phyloP scores from a whole-genome alignment of 768 basidiomycete genomes.

The Leccinum uliginosum region DNA sequence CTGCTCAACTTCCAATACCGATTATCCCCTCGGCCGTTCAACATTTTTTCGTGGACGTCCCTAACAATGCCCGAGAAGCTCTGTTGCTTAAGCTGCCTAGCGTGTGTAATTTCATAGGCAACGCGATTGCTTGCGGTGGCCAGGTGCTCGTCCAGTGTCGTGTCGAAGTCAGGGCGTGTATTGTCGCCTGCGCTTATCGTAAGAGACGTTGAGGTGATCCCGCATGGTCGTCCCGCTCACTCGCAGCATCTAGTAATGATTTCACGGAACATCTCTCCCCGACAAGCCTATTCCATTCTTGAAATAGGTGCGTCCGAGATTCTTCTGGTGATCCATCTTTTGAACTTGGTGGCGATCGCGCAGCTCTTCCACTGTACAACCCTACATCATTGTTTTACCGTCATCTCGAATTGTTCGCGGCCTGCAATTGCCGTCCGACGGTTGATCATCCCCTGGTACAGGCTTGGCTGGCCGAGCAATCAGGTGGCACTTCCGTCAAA shows the following conservation, averaged over 20 bases:
- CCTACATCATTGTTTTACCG: slow-evolving; percentile 43
- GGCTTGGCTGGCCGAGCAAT: slow-evolving; percentile 35
- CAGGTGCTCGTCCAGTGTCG: slow-evolving; percentile 52
- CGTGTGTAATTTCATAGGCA: slow-evolving; percentile 42
- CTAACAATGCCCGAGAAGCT: slow-evolving; percentile 35
- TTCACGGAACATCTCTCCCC: slow-evolving; percentile 33
- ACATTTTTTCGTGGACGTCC: slow-evolving; percentile 41
- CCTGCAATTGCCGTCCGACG: slow-evolving; percentile 38
- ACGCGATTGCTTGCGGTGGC: slow-evolving; percentile 38
- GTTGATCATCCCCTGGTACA: slow-evolving; percentile 37
- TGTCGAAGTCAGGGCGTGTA: slow-evolving; percentile 52
- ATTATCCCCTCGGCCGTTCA: slow-evolving; percentile 29
- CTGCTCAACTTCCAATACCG: slow-evolving; percentile 40
- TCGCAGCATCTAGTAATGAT: slow-evolving; percentile 41
- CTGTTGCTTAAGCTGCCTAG: slow-evolving; percentile 44
- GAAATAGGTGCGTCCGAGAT: slow-evolving; percentile 36
- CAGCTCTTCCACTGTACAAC: slow-evolving; percentile 54
- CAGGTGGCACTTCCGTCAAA: slow-evolving; percentile 13
- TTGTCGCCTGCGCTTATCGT: slow-evolving; percentile 52
- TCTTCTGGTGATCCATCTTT: not conserved
- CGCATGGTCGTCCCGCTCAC: not conserved
- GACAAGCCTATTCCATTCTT: slow-evolving; percentile 38
- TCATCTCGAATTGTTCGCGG: slow-evolving; percentile 44
- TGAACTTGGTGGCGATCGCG: not conserved
- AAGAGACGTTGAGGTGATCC: slow-evolving; percentile 16